Percentiles rank a stretch among this genome's conserved stretches.
These are phyloP conservation scores for Pistacia integerrima DNA, from an alignment of 345 rosid genomes.

Conservation along the genomic window DNA sequence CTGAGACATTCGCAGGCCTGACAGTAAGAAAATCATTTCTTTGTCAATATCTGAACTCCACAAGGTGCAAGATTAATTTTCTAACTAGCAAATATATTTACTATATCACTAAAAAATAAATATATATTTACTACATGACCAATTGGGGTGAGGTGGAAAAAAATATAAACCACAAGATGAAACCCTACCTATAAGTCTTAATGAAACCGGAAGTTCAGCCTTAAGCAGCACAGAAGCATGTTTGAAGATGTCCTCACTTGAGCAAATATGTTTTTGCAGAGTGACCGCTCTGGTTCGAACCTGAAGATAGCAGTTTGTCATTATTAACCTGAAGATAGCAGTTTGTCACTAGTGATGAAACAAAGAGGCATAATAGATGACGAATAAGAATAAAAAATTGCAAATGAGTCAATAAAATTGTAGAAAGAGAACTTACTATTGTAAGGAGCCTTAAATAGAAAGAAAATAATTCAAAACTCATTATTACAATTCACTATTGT, in stretches of 20 bases:
- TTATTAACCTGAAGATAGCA: no score
- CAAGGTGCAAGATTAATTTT: slow-evolving; percentile 10
- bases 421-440: no score
- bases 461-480: no score
- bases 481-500: no score
- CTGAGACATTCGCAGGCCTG: slow-evolving; percentile 87
- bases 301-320: slow-evolving; percentile 41
- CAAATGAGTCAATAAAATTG: no score
- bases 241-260: slow-evolving; percentile 68
- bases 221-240: slow-evolving; percentile 73
- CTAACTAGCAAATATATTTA: background rate
- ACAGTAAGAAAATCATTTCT: slow-evolving; percentile 19
- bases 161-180: background rate
- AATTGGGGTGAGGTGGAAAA: background rate
- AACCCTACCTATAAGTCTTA: slow-evolving; percentile 75
- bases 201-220: slow-evolving; percentile 90
- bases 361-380: slow-evolving; percentile 6
- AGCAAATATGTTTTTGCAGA: slow-evolving; percentile 59
- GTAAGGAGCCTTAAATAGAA: no score
- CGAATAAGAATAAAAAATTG: no score
- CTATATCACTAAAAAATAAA: no score
- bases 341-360: background rate
- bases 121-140: background rate
- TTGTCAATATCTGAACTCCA: slow-evolving; percentile 12
- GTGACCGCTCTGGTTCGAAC: slow-evolving; percentile 80